Conservation (phyloP, 805 yeast species). For the Zygoascus ofunaensis region DNA sequence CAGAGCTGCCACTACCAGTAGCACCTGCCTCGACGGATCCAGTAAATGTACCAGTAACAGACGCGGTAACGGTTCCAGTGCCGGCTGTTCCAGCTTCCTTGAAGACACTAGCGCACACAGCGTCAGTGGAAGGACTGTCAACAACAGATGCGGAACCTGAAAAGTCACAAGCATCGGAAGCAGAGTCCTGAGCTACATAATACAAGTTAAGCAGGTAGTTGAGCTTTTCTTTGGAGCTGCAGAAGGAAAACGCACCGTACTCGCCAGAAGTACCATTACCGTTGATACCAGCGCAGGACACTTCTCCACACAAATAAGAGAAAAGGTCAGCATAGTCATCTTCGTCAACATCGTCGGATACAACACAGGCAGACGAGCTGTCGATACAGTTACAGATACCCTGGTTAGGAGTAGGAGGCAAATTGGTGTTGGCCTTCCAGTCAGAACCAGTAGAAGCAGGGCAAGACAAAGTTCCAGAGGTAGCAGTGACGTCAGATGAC, state of each 20-base stretch:
- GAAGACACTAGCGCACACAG: slow-evolving; percentile 46
- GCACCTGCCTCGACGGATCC: slow-evolving; percentile 19
- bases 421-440: slow-evolving; percentile 59
- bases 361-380: slow-evolving; percentile 48
- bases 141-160: slow-evolving; percentile 55
- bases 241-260: slow-evolving; percentile 69
- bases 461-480: slow-evolving; percentile 35
- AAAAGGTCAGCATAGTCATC: slow-evolving; percentile 55
- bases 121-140: slow-evolving; percentile 34
- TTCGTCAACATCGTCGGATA: slow-evolving; percentile 40
- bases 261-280: slow-evolving; percentile 54
- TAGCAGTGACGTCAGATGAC: slow-evolving; percentile 31
- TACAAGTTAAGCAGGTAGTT: slow-evolving; percentile 59
- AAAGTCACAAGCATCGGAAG: slow-evolving; percentile 56
- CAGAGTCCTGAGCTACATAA: slow-evolving; percentile 40
- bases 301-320: slow-evolving; percentile 45
- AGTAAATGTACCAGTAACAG: slow-evolving; percentile 28
- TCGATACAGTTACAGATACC: slow-evolving; percentile 56
- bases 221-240: slow-evolving; percentile 61
- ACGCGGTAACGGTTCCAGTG: slow-evolving; percentile 45
- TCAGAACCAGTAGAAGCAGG: slow-evolving; percentile 39
- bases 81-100: slow-evolving; percentile 65
- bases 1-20: slow-evolving; percentile 21
- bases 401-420: slow-evolving; percentile 74
- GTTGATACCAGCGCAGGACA: slow-evolving; percentile 53